Evolutionary conservation across 805 yeast genomes (phyloP).

Genomic region (Blastobotrys mokoenaii): DNA sequence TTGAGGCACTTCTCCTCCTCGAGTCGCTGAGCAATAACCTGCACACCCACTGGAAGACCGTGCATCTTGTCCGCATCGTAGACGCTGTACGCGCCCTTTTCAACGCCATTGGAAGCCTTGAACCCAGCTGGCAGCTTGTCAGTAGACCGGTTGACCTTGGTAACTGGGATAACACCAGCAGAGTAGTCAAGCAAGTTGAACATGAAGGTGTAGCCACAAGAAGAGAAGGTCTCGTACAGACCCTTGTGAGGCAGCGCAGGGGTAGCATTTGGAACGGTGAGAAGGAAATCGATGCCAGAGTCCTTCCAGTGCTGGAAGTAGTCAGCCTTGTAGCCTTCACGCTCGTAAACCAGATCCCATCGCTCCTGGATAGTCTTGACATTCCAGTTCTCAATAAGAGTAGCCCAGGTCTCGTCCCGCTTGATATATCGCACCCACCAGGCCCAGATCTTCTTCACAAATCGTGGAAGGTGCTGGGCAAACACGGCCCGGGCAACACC

Average conservation of each 20-base stretch:
- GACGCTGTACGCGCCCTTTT: conserved; percentile 35
- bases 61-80: conserved; percentile 46
- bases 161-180: conserved; percentile 50
- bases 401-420: conserved; percentile 33
- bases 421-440: conserved; percentile 27
- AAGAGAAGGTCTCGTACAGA: conserved; percentile 28
- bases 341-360: conserved; percentile 29
- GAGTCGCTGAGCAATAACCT: conserved; percentile 49
- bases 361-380: conserved; percentile 29
- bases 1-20: conserved; percentile 55
- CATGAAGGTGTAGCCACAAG: conserved; percentile 46
- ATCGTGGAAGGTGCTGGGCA: conserved; percentile 29
- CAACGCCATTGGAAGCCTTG: conserved; percentile 33
- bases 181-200: conserved; percentile 50
- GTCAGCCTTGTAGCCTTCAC: conserved; percentile 30
- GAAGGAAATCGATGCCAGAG: conserved; percentile 30
- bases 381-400: conserved; percentile 29
- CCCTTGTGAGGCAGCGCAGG: conserved; percentile 36
- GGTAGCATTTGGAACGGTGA: conserved; percentile 36
- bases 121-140: conserved; percentile 28
- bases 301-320: conserved; percentile 30
- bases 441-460: conserved; percentile 29
- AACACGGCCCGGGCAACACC: conserved; percentile 29
- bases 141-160: conserved; percentile 37
- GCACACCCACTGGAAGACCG: conserved; percentile 59